Conservation (phyloP, 495 filamentous ascomycete species). For the Terfezia claveryi region DNA sequence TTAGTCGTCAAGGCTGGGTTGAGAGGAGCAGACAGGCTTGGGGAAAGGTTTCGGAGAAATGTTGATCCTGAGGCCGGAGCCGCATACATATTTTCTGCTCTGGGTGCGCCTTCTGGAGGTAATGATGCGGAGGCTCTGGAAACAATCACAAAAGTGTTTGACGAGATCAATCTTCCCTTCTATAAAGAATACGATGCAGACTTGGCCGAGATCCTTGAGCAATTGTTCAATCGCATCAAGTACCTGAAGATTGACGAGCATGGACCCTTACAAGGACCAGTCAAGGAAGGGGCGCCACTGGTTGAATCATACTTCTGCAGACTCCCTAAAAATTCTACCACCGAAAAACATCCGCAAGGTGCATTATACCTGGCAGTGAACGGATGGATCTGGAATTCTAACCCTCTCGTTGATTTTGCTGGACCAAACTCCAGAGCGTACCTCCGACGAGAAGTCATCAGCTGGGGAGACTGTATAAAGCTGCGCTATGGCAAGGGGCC, state of each 20-base stretch:
- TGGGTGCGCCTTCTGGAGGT: slow-evolving; percentile 35
- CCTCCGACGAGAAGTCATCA: slow-evolving; percentile 79
- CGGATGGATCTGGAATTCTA: slow-evolving; percentile 96
- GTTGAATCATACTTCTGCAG: slow-evolving; percentile 93
- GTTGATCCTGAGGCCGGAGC: slow-evolving; percentile 47
- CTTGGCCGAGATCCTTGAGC: slow-evolving; percentile 59
- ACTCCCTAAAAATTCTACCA: slow-evolving; percentile 56
- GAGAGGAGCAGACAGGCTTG: slow-evolving; percentile 43
- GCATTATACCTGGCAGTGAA: slow-evolving; percentile 80
- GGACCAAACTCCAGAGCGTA: slow-evolving; percentile 76
- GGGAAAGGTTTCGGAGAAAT: slow-evolving; percentile 50
- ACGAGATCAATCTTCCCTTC: slow-evolving; percentile 67
- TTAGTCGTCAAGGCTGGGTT: slow-evolving; percentile 36
- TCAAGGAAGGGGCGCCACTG: slow-evolving; percentile 54
- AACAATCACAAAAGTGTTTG: slow-evolving; percentile 40
- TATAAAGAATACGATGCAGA: slow-evolving; percentile 84
- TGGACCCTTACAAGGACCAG: slow-evolving; percentile 67
- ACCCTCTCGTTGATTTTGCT: slow-evolving; percentile 82
- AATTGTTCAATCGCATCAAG: slow-evolving; percentile 81
- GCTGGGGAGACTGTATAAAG: slow-evolving; percentile 98
- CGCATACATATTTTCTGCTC: slow-evolving; percentile 42
- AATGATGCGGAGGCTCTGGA: slow-evolving; percentile 28
- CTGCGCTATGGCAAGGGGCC: slow-evolving; percentile 66
- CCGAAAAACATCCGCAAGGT: slow-evolving; percentile 51
- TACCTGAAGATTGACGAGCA: slow-evolving; percentile 79